Evolutionary conservation across 352 stramenopile species (phyloP).

Genomic region (Phytopythium ostracodes): DNA sequence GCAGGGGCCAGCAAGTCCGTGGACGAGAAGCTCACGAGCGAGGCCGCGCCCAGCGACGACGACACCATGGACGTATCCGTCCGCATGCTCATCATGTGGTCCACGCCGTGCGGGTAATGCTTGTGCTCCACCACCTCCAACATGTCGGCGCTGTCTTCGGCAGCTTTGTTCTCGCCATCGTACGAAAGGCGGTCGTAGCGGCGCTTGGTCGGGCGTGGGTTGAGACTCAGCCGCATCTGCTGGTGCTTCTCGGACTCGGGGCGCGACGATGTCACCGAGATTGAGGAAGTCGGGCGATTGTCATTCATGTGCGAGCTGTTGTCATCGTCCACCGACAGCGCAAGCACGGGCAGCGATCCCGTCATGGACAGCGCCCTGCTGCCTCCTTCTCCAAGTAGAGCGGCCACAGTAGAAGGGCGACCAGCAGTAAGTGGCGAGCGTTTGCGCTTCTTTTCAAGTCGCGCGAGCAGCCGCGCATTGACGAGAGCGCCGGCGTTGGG

Average conservation of each 20-base stretch:
- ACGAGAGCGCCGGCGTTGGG: conserved; percentile 50
- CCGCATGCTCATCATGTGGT: conserved; percentile 11
- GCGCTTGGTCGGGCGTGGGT: conserved; percentile 23
- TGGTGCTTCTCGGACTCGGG: conserved; percentile 65
- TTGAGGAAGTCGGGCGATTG: conserved; percentile 28
- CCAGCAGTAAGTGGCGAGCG: conserved; percentile 23
- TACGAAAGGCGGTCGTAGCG: conserved; percentile 15
- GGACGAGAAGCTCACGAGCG: conserved; percentile 46
- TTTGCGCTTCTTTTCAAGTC: conserved; percentile 60
- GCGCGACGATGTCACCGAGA: conserved; percentile 60
- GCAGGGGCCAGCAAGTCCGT: conserved; percentile 25
- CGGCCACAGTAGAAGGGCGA: conserved; percentile 21
- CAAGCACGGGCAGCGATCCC: conserved; percentile 17
- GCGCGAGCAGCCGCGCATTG: conserved; percentile 60
- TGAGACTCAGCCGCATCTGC: conserved; percentile 56
- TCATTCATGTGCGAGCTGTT: conserved; percentile 11
- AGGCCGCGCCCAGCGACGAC: conserved; percentile 35
- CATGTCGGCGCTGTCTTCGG: conserved; percentile 17
- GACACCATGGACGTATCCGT: conserved; percentile 21
- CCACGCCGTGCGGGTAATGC: conserved; percentile 24
- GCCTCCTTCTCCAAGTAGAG: background rate
- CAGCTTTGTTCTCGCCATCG: background rate
- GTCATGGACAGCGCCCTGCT: conserved; percentile 4
- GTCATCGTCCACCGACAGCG: conserved; percentile 11
- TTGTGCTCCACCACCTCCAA: conserved; percentile 63